Conservation (phyloP, 1,139 yeast genomes). For the Pichia sp. region DNA sequence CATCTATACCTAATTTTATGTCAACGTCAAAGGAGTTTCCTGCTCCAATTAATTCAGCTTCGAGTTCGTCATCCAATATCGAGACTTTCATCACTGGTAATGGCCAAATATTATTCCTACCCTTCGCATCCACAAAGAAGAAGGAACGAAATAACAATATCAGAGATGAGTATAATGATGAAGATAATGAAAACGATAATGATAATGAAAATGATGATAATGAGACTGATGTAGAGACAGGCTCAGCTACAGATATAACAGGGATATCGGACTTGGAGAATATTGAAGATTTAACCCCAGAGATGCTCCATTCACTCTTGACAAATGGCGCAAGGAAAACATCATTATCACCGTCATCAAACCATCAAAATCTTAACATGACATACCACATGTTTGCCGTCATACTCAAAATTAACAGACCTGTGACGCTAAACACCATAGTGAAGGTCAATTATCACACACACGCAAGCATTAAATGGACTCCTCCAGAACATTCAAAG, state of each 20-base stretch:
- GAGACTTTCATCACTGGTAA: constrained; percentile 25
- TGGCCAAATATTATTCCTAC: constrained; percentile 27
- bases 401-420: constrained; percentile 22
- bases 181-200: constrained; percentile 23
- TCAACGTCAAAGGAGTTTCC: neutral
- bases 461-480: constrained; percentile 25
- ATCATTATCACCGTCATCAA: no score
- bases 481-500: constrained; percentile 18
- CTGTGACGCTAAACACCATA: constrained; percentile 19
- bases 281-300: neutral
- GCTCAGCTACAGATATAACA: neutral
- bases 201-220: constrained; percentile 14
- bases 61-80: constrained; percentile 10
- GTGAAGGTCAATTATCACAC: constrained; percentile 25
- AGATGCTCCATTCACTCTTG: neutral
- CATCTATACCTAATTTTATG: neutral
- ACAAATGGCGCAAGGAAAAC: neutral
- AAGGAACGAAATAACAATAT: constrained; percentile 15
- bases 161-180: constrained; percentile 19
- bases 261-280: neutral
- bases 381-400: constrained; percentile 27
- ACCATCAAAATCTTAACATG: neutral
- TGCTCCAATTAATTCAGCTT: constrained; percentile 4
- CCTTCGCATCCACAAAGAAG: constrained; percentile 26
- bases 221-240: neutral